phyloP scores from a whole-genome alignment of 192 early-diverging fungal genomes.

The Backusella tuberculispora region DNA sequence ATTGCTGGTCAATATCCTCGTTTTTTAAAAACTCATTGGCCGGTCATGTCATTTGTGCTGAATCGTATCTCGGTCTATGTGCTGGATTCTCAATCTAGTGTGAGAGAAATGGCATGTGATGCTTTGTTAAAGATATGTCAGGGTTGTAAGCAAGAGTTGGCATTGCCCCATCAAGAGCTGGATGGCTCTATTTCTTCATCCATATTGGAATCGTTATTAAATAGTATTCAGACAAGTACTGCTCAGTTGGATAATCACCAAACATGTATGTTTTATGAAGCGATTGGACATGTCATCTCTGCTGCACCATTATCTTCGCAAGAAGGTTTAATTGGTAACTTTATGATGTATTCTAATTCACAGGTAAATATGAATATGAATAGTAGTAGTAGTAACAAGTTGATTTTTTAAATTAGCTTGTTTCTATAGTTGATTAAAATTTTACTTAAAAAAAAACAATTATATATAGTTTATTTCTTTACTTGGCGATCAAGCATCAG shows the following conservation, averaged over 20 bases:
- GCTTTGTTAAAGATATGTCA: conserved; percentile 31
- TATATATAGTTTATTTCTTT: conserved; percentile 15
- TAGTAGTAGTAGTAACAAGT: conserved; percentile 5
- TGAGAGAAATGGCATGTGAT: conserved; percentile 35
- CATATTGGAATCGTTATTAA: conserved; percentile 18
- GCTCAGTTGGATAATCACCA: conserved; percentile 2
- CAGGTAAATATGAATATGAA: not conserved
- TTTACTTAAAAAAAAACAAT: not conserved
- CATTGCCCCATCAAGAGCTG: not conserved
- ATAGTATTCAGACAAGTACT: conserved; percentile 12
- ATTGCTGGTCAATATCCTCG: conserved; percentile 32
- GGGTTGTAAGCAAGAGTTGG: conserved; percentile 25
- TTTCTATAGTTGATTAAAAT: not conserved
- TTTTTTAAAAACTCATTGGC: conserved; percentile 25
- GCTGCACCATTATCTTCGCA: conserved; percentile 12
- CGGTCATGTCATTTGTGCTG: conserved; percentile 23
- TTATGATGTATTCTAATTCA: conserved; percentile 25
- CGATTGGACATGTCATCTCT: conserved; percentile 27
- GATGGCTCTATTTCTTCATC: not conserved
- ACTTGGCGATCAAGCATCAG: not conserved
- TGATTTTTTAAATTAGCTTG: not conserved
- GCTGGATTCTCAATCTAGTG: conserved; percentile 18
- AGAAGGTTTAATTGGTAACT: not conserved
- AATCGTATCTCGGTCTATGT: conserved; percentile 20
- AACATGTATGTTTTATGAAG: conserved; percentile 26